Base-by-base conservation (phyloP, 2,329 filamentous ascomycete species). In the Endoconidiophora laricicola region DNA sequence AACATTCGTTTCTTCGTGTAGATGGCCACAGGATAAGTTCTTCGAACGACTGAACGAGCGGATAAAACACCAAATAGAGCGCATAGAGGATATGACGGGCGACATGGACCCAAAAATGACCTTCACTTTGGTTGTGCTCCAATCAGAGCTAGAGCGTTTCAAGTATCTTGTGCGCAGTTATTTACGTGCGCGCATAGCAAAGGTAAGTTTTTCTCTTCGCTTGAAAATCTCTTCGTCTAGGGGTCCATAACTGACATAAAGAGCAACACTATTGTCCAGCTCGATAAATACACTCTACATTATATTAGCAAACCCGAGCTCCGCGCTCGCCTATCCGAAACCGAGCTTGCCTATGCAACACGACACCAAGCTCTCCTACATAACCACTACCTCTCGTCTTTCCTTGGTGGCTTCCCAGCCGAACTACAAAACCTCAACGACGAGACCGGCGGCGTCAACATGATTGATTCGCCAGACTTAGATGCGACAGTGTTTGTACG, bases 91-190 rank as follows among this genome's bases (percentile, higher is more conserved):
- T 53, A 76, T 88, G 72, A 90, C 83, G 10, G 83, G 83, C 55
- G 80, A 84, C 60, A 83, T 88, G 78, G 87, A 94, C 60, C 83
- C 88, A 44, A 87, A 84, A 64, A 81, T 85, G 56, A 96, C 94
- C 63, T 94, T 98, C 63, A 79, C 79, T 54, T 79, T 96, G 60
- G 94, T 95, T 45, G 83, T 98, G 55, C 80, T 95, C 49, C 91
- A 98, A 69, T 96, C 93, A 5, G 91, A 98, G 67, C 76, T 98
- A 49, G 88, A 95, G 63, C 74, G 91, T 43, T 93, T 85, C 66
- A 94, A 94, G 67, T 98, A 87, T 60, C 72, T 98, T 20, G 76
- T 96, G 16, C 75, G 91, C 54, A 83, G 83, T 56, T 82, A 90
- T 56, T 66, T 98, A 50, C 75, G 93, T 48, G 80, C 84, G 7